Base-by-base conservation (phyloP, 306 rosid species). In the Casuarina glauca region DNA sequence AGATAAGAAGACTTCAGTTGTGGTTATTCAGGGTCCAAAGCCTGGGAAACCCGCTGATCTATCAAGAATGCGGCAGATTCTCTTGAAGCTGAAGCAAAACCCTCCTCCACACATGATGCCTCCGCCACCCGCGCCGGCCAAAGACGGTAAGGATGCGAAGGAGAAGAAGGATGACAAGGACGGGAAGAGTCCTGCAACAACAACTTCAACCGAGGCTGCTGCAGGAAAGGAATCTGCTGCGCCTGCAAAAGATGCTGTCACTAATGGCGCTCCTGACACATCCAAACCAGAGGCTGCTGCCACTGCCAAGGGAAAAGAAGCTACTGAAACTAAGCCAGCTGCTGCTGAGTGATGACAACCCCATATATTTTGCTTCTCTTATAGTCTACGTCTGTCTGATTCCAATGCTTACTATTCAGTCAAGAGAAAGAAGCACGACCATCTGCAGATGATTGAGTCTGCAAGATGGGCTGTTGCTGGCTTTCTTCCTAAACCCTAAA, bases 21-120 rank as follows among this genome's bases (percentile, higher is more conserved):
- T 84, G 49, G 85, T 95, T 13, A 71, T 92, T 87, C 97, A 91
- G 36, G 98, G 98, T 71, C 97, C 98, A 62, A 95, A 95, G 83
- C 98, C 98, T 11, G 97, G 97, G 70, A 89, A 95, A 75, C 96
- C 97, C 13, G 93, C 98, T 15, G 98, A 92, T 78, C 94, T 95
- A 73, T 69, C 96, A 26, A 88, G 98, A 84, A 87, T 93, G 97
- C 89, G 96, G 81, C 97, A 93, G 70, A 81, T 95, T 87, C 85
- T 91, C 62, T 67, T 84, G 69, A 93, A 93, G 88, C 88, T 95
- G 74, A 95, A 93, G 73, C 96, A 88, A 79, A 95, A 82, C 5
- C 97, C 97, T 74, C 99, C 91, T 1, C 74, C 88, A 71, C 97
- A 93, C 77, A 89, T 95, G 99, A 89, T 93, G 84, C 97, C 93